These are phyloP conservation scores for Blastocystis sp. DNA, from an alignment of 352 stramenopile species.

Conservation along the genomic window DNA sequence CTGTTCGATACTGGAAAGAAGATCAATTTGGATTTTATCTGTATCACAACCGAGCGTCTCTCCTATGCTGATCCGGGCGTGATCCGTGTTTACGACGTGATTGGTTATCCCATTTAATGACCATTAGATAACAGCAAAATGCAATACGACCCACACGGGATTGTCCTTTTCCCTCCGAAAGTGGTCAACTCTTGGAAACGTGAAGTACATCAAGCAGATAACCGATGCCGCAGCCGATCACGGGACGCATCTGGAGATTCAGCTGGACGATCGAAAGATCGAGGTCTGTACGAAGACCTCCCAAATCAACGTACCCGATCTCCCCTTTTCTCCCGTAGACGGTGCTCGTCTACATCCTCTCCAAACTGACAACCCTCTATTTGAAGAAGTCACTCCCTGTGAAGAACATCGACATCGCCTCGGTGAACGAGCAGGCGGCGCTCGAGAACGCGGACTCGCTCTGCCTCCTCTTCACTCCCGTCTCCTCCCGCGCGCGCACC, in stretches of 20 bases:
- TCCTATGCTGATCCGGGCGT: slow-evolving; percentile 11
- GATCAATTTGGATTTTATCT: slow-evolving; percentile 42
- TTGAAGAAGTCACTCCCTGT: neutral
- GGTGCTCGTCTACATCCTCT: slow-evolving; percentile 7
- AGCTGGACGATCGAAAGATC: slow-evolving; percentile 18
- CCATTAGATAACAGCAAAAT: slow-evolving; percentile 14
- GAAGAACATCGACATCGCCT: slow-evolving; percentile 16
- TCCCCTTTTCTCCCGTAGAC: neutral
- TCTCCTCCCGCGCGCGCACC: neutral
- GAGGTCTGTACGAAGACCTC: slow-evolving; percentile 15
- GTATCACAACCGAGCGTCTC: slow-evolving; percentile 1
- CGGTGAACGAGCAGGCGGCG: neutral
- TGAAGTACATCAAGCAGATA: slow-evolving; percentile 2
- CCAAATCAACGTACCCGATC: neutral
- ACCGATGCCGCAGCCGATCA: neutral
- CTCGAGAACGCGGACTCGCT: neutral
- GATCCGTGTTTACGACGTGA: slow-evolving; percentile 15
- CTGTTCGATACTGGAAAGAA: slow-evolving; percentile 34
- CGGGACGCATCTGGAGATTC: neutral
- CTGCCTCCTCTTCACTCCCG: neutral
- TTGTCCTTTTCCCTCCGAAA: neutral
- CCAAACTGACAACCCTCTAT: neutral
- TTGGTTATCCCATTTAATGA: neutral
- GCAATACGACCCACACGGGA: slow-evolving; percentile 19
- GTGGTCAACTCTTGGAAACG: neutral